Percentiles rank a stretch among this genome's conserved stretches.
Conservation (phyloP, 345 rosid genomes). For the Populus nigra region DNA sequence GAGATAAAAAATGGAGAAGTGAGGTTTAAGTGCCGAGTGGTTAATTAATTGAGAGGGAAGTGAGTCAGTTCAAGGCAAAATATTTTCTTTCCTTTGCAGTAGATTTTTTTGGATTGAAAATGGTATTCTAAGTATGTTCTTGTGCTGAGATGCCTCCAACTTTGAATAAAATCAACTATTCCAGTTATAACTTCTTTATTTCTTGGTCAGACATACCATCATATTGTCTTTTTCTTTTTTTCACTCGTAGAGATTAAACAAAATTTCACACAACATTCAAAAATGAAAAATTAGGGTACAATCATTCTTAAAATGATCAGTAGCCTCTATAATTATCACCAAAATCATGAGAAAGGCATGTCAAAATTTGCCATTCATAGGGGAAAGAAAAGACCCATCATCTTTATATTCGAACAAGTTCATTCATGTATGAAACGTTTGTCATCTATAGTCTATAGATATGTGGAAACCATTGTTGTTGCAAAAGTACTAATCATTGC, state of each 20-base stretch:
- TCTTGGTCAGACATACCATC: background rate
- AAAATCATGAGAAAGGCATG: no score
- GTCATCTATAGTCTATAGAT: no score
- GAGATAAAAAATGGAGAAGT: slow-evolving; percentile 63
- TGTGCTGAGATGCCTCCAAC: background rate
- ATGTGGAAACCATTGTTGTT: no score
- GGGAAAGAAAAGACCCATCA: no score
- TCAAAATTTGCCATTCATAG: no score
- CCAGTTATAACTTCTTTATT: background rate
- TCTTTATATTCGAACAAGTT: no score
- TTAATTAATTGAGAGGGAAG: slow-evolving; percentile 36
- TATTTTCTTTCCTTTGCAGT: background rate
- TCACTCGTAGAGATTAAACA: background rate
- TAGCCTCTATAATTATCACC: no score
- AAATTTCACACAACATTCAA: background rate
- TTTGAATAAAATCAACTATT: slow-evolving; percentile 6
- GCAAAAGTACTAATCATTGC: no score
- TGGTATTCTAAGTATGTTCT: background rate
- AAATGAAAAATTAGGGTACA: background rate
- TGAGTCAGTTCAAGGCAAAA: background rate
- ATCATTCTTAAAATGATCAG: no score
- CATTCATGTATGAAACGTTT: no score
- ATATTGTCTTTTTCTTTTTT: background rate
- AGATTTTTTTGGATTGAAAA: background rate
- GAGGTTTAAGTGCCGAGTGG: slow-evolving; percentile 46